Evolutionary conservation across 2,329 filamentous ascomycete species (phyloP).

Genomic region (Colletotrichum cereale): DNA sequence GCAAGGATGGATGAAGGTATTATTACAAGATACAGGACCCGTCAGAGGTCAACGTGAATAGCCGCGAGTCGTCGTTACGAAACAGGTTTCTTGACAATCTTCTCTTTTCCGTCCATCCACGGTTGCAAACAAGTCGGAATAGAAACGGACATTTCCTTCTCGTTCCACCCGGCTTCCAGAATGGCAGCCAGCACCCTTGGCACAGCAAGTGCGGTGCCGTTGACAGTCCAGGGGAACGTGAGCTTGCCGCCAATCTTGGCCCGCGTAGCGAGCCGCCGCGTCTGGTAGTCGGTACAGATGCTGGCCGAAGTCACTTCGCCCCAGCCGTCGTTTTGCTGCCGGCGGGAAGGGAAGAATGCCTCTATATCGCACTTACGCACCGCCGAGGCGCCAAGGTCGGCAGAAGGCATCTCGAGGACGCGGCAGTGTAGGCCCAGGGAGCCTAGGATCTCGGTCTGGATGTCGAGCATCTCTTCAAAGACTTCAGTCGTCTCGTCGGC

Average conservation of each 20-base stretch:
- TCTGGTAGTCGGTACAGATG: conserved; percentile 96
- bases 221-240: conserved; percentile 88
- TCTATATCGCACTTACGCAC: conserved; percentile 93
- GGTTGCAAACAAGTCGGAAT: conserved; percentile 84
- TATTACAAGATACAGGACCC: conserved; percentile 8
- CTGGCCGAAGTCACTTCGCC: conserved; percentile 93
- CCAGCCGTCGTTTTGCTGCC: conserved; percentile 77
- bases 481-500: conserved; percentile 63
- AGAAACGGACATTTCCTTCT: conserved; percentile 72
- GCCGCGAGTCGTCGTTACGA: neutral
- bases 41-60: neutral
- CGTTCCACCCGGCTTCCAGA: conserved; percentile 91
- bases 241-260: conserved; percentile 69
- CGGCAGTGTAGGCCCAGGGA: conserved; percentile 86
- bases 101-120: conserved; percentile 84
- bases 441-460: conserved; percentile 86
- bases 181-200: conserved; percentile 90
- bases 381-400: conserved; percentile 91
- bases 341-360: conserved; percentile 88
- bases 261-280: conserved; percentile 82
- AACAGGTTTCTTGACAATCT: conserved; percentile 61
- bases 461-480: conserved; percentile 87
- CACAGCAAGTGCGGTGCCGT: conserved; percentile 93
- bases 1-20: neutral
- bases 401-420: conserved; percentile 90